Evolutionary conservation across 1,284 basidiomycete genomes (phyloP), one percentile per base, ranked within the genome.

Genomic region (Cutaneotrichosporon sp.): DNA sequence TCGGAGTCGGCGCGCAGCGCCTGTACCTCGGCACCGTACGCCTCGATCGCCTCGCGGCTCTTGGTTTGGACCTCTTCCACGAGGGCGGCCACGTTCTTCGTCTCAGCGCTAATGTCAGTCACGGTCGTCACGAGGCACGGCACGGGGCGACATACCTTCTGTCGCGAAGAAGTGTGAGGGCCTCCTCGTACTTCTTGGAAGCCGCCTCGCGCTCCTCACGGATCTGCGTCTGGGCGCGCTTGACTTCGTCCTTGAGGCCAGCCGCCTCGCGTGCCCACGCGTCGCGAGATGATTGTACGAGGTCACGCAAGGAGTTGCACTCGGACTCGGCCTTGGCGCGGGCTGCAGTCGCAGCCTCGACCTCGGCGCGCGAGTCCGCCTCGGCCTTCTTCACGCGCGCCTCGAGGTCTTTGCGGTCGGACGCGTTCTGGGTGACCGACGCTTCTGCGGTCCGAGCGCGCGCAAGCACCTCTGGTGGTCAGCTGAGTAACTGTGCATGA

Each of bases 361-460:
- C 56, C 55, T 75, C 70, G 2, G 69, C 58, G 20, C 67, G 66
- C 69, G 79, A 76, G n/a, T 69, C 62, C 20, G 67, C 62, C 10
- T 77, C 57, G 1, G 67, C 60, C 59, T 75, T 74, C 43, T 75
- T 74, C 7, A 72, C 74, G 9, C 64, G 62, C 42, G 68, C 64
- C 60, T 79, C 78, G 10, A 77, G 60, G 1, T 70, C 66, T 56
- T 78, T 76, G 38, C 71, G 71, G 6, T 73, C 73, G 0, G 72
- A 64, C 14, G 58, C 46, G n/a, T 74, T 68, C 31, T 67, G 64
- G 2, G 70, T 50, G 11, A 75, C 59, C 1, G 69, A 56, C 3
- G 71, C 57, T 64, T 79, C 79, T 11, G 79, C 79, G 0, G 71
- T 67, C 11, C 77, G 70, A 4, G 78, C 79, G 22, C 79, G 64